Evolutionary conservation across 192 early-diverging fungal species (phyloP).

Genomic region (Coemansia guatemalensis): DNA sequence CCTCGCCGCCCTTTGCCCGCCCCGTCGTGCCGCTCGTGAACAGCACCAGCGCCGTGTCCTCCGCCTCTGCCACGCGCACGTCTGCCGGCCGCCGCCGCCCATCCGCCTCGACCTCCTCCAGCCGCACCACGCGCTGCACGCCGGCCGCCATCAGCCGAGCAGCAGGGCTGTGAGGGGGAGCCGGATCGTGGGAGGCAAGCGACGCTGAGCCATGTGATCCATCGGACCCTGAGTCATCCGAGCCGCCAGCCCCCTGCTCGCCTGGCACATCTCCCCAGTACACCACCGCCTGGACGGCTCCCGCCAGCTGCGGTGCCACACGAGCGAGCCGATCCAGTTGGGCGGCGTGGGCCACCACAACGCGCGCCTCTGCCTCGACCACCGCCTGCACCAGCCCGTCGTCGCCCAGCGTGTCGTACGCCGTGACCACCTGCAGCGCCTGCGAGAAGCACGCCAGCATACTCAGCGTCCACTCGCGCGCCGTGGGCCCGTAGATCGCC

Average conservation of each 20-base stretch:
- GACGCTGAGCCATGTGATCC: too few relatives aligned
- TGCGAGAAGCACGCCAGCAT: slow-evolving; percentile 63
- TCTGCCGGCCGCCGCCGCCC: slow-evolving; percentile 68
- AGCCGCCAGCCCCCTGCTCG: too few relatives aligned
- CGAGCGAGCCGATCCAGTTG: slow-evolving; percentile 28
- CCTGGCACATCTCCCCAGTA: slow-evolving; percentile 23
- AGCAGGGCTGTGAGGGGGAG: too few relatives aligned
- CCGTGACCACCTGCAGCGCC: slow-evolving; percentile 74
- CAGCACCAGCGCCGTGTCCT: slow-evolving; percentile 86
- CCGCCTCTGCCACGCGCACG: slow-evolving; percentile 62
- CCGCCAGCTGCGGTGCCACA: slow-evolving; percentile 4
- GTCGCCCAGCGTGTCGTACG: slow-evolving; percentile 81
- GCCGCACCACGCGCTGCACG: slow-evolving; percentile 51
- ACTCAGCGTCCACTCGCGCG: slow-evolving; percentile 49
- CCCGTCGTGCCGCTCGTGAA: slow-evolving; percentile 91
- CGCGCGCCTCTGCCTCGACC: slow-evolving; percentile 71
- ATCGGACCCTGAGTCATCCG: too few relatives aligned
- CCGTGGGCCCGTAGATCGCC: slow-evolving; percentile 69
- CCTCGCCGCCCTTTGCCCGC: slow-evolving; percentile 87
- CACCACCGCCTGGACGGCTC: slow-evolving; percentile 56
- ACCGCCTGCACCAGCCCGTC: slow-evolving; percentile 83
- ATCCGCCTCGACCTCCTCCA: slow-evolving; percentile 65
- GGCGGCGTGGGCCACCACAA: slow-evolving; percentile 63
- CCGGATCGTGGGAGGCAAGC: too few relatives aligned
- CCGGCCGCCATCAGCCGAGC: slow-evolving; percentile 37